Evolutionary conservation across 1,139 yeast genomes (phyloP), one percentile per base, ranked within the genome.

Genomic region (Blastobotrys ciferrii): DNA sequence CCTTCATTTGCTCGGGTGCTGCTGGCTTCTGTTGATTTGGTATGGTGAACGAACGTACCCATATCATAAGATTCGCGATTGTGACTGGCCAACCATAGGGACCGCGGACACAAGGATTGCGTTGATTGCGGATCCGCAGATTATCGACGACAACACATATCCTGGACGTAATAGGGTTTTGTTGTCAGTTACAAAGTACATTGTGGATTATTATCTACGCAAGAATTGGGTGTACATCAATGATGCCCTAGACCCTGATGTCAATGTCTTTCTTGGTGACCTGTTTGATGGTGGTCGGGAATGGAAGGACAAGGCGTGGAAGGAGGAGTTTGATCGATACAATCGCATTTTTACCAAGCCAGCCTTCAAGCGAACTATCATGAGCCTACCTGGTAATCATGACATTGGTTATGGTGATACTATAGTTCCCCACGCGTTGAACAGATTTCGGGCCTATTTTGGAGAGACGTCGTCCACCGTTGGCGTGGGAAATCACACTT

Each of bases 281-380:
- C 68, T 91, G 51, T 87, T 91, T 62, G 98, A 92, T 66, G 98
- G 98, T 12, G 98, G 98, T 0, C 74, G 98, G 50, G 88, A 87
- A 53, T 89, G 96, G 95, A 74, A 74, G 5, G 80, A 81, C 57
- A 72, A 69, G 3, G 71, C 67, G 17, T 92, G 98, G 97, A 62
- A 76, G 32, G 69, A 73, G n/a, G 98, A 92, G 64, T 83, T 76
- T 59, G 61, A 65, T 23, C 70, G 98, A 48, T 92, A 87, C 65
- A 76, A 77, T 58, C 58, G 66, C 1, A 78, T 92, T 1, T 92
- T 86, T 63, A 78, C 70, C 54, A 70, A 58, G 68, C 80, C 67
- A 42, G 69, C 68, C 32, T 68, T 61, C 49, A 73, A 79, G 46
- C 65, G 73, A 28, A 78, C 80, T 2, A 50, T 63, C 20, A 70